Conservation (phyloP, 2,329 filamentous ascomycete genomes). For the Microascus cirrosus region DNA sequence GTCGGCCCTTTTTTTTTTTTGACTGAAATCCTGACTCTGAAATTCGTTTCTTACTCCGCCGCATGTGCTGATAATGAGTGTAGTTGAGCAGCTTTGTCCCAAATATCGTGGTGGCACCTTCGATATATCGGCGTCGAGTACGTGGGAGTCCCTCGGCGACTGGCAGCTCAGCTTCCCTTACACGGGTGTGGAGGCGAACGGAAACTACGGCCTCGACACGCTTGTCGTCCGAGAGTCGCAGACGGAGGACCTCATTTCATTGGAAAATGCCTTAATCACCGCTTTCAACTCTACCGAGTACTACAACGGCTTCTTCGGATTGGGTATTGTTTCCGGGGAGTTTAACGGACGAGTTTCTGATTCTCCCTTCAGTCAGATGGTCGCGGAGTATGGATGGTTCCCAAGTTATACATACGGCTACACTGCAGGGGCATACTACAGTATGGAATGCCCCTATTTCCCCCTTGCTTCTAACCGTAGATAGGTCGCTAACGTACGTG, state of each 20-base stretch:
- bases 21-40: background rate
- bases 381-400: conserved; percentile 47
- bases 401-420: conserved; percentile 66
- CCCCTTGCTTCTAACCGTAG: background rate
- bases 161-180: conserved; percentile 50
- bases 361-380: conserved; percentile 42
- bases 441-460: conserved; percentile 26
- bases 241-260: conserved; percentile 22
- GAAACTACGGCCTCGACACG: conserved; percentile 49
- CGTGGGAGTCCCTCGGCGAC: conserved; percentile 47
- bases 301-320: conserved; percentile 42
- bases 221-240: conserved; percentile 28
- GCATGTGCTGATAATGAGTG: conserved; percentile 8
- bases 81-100: conserved; percentile 40
- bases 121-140: conserved; percentile 37
- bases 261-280: conserved; percentile 35
- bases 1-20: conserved; percentile 14
- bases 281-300: conserved; percentile 44
- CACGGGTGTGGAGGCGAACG: conserved; percentile 48
- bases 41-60: background rate
- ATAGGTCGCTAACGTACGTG: conserved; percentile 4
- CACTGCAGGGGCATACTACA: conserved; percentile 64
- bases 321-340: conserved; percentile 42
- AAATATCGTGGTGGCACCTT: conserved; percentile 48
- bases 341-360: conserved; percentile 38